A percentile compares a stretch with the other conserved stretches of the same genome.
Evolutionary conservation across 148 eudicot species (phyloP).

Genomic region (Persicaria maculosa): DNA sequence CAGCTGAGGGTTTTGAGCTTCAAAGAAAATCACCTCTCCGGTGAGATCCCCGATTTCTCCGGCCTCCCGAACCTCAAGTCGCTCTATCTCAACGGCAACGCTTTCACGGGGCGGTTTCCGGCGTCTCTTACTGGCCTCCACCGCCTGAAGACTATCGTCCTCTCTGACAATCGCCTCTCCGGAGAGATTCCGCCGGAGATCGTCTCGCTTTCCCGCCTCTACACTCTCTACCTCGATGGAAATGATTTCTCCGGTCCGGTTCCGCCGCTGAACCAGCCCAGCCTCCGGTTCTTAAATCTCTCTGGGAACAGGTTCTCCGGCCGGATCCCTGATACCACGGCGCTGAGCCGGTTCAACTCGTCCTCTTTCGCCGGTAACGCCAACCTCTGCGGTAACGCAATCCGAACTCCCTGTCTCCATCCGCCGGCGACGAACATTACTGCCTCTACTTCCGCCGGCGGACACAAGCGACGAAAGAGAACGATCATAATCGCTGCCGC

Average conservation of each 20-base stretch:
- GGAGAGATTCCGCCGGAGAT: conserved; percentile 49
- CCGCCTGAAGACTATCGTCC: conserved; percentile 54
- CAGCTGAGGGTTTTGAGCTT: conserved; percentile 14
- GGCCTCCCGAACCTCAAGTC: conserved; percentile 10
- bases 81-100: conserved; percentile 6
- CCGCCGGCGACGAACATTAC: neutral
- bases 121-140: conserved; percentile 39
- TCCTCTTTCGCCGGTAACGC: conserved; percentile 48
- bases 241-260: conserved; percentile 47
- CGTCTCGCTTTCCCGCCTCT: conserved; percentile 32
- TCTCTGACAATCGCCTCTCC: conserved; percentile 49
- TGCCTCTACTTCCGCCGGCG: neutral
- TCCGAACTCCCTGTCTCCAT: neutral
- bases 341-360: conserved; percentile 39
- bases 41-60: conserved; percentile 9
- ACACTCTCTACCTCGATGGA: conserved; percentile 43
- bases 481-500: conserved; percentile 24
- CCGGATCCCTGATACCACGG: conserved; percentile 46
- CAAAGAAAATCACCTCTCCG: conserved; percentile 4
- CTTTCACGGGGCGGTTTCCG: conserved; percentile 46
- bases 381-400: conserved; percentile 43
- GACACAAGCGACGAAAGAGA: conserved; percentile 16
- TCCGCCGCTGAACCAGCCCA: conserved; percentile 55
- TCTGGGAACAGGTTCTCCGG: conserved; percentile 63
- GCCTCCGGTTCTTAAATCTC: conserved; percentile 49